phyloP scores from a whole-genome alignment of 1,139 yeast species.

The Pichia sp. region DNA sequence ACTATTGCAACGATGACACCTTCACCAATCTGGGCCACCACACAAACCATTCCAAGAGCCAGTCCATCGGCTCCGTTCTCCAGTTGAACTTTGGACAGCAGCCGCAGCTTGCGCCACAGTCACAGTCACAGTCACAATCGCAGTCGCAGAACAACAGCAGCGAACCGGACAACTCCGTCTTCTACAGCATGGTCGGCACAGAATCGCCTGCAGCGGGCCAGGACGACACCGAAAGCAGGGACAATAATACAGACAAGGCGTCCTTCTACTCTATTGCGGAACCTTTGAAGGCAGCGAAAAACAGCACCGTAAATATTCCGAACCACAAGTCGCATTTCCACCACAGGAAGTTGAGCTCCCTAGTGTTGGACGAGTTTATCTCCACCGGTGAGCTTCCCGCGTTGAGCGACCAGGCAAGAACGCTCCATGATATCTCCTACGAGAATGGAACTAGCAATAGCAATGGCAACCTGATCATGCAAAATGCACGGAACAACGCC shows the following conservation, averaged over 20 bases:
- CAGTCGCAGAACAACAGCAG: constrained; percentile 1
- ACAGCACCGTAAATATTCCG: constrained; percentile 1
- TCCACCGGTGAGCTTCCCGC: constrained; percentile 28
- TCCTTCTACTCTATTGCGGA: constrained; percentile 15
- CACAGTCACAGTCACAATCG: too few relatives aligned
- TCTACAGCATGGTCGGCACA: constrained; percentile 6
- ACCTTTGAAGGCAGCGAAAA: constrained; percentile 18
- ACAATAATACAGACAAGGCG: background rate
- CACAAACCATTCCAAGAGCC: background rate
- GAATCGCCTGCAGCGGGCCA: background rate
- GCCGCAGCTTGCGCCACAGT: constrained; percentile 6
- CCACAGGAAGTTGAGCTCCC: constrained; percentile 25
- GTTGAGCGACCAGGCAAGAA: constrained; percentile 9
- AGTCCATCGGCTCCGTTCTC: constrained; percentile 12
- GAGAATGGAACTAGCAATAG: constrained; percentile 1
- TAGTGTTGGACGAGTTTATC: constrained; percentile 28
- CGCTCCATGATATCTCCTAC: background rate
- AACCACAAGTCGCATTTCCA: constrained; percentile 20
- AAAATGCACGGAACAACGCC: background rate
- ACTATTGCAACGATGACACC: background rate
- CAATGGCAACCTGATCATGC: background rate
- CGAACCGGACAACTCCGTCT: constrained; percentile 6
- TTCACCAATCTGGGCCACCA: background rate
- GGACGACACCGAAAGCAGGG: background rate
- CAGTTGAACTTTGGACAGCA: constrained; percentile 10